Evolutionary conservation across 768 basidiomycete genomes (phyloP), one percentile per base, ranked within the genome.

Genomic region (Leccinum broughii): DNA sequence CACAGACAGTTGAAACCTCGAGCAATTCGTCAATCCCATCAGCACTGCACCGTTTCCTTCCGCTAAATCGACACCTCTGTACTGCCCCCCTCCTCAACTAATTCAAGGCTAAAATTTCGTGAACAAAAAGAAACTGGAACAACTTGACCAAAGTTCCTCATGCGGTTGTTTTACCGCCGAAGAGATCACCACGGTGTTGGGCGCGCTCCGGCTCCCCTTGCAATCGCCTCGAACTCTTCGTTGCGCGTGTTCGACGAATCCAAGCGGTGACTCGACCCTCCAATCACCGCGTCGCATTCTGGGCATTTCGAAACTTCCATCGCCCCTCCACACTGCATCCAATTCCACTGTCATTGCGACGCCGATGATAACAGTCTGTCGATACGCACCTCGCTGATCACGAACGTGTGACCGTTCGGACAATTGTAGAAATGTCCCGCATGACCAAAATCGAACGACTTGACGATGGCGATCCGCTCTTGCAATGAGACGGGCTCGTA

Each of bases 401-500:
- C 81, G 57, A 84, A 88, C 0, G 80, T 76, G 63, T 89, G 87
- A 0, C 87, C 87, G 54, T 87, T 87, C 0, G 73, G 78, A 58
- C 83, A 85, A 17, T 76, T 78, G 58, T 80, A 82, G 60, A 78
- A 83, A 64, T 82, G 81, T 0, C 80, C 80, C 3, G 76, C 71
- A 7, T 75, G 72, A 84, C 85, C 66, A 60, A 86, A 86, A 24
- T 70, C 56, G n/a, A 86, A 67, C 0, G 81, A 81, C 49, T 76
- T 77, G 37, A 87, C 77, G 32, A 88, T 77, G 11, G 70, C 70
- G 61, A 78, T 78, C 32, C 77, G 77, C 62, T 89, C 87, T 4
- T 85, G 74, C 50, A 82, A 66, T 13, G 84, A 84, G 3, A 88
- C 70, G 1, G 82, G 72, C 56, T 78, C 62, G 58, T 88, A 86